Conservation (phyloP, 768 basidiomycete genomes). For the Russula dissimulans region DNA sequence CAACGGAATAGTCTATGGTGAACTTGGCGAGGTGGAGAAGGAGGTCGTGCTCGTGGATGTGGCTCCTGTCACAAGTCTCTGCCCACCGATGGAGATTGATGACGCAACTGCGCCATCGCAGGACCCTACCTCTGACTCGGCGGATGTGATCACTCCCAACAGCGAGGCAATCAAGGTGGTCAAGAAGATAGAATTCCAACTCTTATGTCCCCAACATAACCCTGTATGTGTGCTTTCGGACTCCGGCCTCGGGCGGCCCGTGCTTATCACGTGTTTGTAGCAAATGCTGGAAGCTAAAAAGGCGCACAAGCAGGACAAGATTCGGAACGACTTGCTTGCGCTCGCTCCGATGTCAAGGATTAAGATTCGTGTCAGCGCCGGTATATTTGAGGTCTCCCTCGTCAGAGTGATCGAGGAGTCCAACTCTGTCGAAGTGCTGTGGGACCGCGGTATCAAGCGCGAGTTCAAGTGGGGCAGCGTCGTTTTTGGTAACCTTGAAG, state of each 20-base stretch:
- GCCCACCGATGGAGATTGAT: slow-evolving; percentile 30
- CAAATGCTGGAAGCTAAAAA: slow-evolving; percentile 66
- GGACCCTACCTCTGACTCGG: slow-evolving; percentile 2
- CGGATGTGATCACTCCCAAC: slow-evolving; percentile 25
- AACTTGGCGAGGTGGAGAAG: slow-evolving; percentile 68
- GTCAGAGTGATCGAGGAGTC: slow-evolving; percentile 60
- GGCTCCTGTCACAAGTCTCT: slow-evolving; percentile 3
- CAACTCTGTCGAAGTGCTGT: slow-evolving; percentile 68
- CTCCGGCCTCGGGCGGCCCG: background rate
- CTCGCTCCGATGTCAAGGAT: slow-evolving; percentile 66
- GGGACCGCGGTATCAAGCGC: slow-evolving; percentile 63
- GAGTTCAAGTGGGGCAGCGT: slow-evolving; percentile 82
- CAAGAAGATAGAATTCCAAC: slow-evolving; percentile 63
- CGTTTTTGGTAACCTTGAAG: slow-evolving; percentile 65
- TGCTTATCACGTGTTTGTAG: slow-evolving; percentile 30
- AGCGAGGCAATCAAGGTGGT: slow-evolving; percentile 44
- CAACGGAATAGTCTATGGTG: slow-evolving; percentile 47
- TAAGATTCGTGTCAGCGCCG: slow-evolving; percentile 76
- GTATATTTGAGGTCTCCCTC: slow-evolving; percentile 80
- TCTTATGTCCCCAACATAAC: slow-evolving; percentile 83
- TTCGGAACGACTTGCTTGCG: slow-evolving; percentile 58
- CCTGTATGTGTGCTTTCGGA: slow-evolving; percentile 48
- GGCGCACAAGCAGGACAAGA: slow-evolving; percentile 63
- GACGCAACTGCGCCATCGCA: background rate
- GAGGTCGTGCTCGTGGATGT: slow-evolving; percentile 60